phyloP scores from a whole-genome alignment of 129 eudicot species.

The Oenanthe sinensis region DNA sequence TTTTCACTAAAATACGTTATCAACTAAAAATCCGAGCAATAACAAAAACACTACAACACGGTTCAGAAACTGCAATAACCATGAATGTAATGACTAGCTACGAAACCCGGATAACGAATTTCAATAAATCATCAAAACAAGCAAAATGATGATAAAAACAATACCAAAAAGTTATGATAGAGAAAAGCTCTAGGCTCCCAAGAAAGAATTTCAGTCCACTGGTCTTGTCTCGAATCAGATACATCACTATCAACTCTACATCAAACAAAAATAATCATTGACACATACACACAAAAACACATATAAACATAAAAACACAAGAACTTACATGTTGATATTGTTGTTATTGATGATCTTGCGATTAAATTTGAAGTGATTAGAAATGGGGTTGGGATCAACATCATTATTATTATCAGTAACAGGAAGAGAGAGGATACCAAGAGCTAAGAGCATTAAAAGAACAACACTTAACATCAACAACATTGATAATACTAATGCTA shows the following conservation, averaged over 20 bases:
- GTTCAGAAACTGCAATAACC: neutral
- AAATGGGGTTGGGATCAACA: constrained; percentile 27
- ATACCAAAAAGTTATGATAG: constrained; percentile 90
- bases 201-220: constrained; percentile 88
- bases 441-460: constrained; percentile 74
- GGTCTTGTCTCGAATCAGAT: constrained; percentile 58
- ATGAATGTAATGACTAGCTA: neutral
- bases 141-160: neutral
- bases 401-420: constrained; percentile 28
- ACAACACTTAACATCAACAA: constrained; percentile 70
- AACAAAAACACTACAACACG: neutral
- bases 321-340: constrained; percentile 24
- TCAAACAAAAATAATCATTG: neutral
- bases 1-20: neutral
- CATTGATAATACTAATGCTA: constrained; percentile 65
- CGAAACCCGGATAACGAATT: neutral
- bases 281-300: neutral
- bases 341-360: constrained; percentile 32
- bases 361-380: constrained; percentile 44
- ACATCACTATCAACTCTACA: constrained; percentile 42
- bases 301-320: neutral
- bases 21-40: neutral
- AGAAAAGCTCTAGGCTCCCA: constrained; percentile 98
- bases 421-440: constrained; percentile 83
- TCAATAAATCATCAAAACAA: neutral